Base-by-base conservation (phyloP, 345 rosid genomes). In the Raphanus sativus region DNA sequence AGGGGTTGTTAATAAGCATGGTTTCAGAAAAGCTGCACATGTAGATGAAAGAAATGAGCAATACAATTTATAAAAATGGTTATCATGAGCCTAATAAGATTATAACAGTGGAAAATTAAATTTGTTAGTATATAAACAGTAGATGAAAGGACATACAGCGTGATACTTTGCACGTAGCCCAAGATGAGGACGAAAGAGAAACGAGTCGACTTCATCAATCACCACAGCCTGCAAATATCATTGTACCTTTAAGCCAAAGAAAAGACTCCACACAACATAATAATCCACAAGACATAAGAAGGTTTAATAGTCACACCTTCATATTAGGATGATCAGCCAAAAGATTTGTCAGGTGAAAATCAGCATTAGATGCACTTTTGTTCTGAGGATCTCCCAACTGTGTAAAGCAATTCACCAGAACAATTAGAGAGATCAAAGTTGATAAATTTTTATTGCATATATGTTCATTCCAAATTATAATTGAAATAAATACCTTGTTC, bases 301-400 rank as follows among this genome's bases (percentile, higher is more conserved):
- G 70, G 69, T 52, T 62, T 50, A 52, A 62, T 21, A 78, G 30
- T 25, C 21, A 5, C 73, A 95, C 98, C 98, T 91, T 95, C 99
- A 95, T 95, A 76, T 91, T 92, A 80, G 96, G 99, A 83, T 95
- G 99, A 55, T 92, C 96, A 2, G 98, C 88, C 72, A 92, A 83
- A 77, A 95, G 96, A 81, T 90, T 92, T 36, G 98, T 86, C 55
- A 95, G 78, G 87, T 92, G 88, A 83, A 76, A 95, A 82, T 91
- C 97, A 70, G 98, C 98, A 86, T 91, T 95, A 33, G 99, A 95
- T 73, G 98, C 99, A 76, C 93, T 87, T 77, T 88, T 95, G 79
- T 84, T 92, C 78, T 95, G 97, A 70, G 99, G 99, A 87, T 95
- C 99, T 73, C 99, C 99, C 6, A 92, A 89, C 99, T 95, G 85